Evolutionary conservation across 495 filamentous ascomycete genomes (phyloP).

Genomic region (Aspergillus sparsus): DNA sequence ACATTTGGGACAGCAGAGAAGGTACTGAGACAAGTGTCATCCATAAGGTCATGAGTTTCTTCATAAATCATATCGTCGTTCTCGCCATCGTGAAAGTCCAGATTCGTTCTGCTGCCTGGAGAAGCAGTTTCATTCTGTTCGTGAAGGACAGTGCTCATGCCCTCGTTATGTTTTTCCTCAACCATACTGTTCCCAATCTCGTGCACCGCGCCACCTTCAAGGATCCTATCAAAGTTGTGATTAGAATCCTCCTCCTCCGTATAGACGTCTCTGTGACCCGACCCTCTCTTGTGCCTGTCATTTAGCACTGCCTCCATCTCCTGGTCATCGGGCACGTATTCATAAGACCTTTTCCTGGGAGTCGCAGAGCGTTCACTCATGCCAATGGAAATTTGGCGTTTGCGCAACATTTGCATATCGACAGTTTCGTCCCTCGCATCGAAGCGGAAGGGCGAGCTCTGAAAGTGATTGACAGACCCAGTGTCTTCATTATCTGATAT

Average conservation of each 20-base stretch:
- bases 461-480: slow-evolving; percentile 25
- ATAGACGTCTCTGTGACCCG: slow-evolving; percentile 30
- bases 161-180: slow-evolving; percentile 46
- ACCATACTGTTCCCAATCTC: slow-evolving; percentile 39
- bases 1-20: slow-evolving; percentile 78
- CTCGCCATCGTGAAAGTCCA: slow-evolving; percentile 23
- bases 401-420: slow-evolving; percentile 32
- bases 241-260: slow-evolving; percentile 38
- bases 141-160: slow-evolving; percentile 47
- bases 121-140: slow-evolving; percentile 26
- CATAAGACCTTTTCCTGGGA: slow-evolving; percentile 43
- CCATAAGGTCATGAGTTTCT: slow-evolving; percentile 49
- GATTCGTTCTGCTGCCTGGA: slow-evolving; percentile 28
- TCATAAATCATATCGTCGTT: slow-evolving; percentile 29
- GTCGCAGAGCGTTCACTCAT: slow-evolving; percentile 29
- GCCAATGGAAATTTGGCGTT: slow-evolving; percentile 25
- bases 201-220: slow-evolving; percentile 21
- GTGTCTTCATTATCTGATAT: slow-evolving; percentile 24
- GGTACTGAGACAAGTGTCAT: slow-evolving; percentile 81
- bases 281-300: slow-evolving; percentile 38
- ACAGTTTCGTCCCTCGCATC: slow-evolving; percentile 38
- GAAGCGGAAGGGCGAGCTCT: slow-evolving; percentile 43
- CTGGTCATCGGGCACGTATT: slow-evolving; percentile 36
- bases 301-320: slow-evolving; percentile 27
- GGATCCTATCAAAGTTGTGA: slow-evolving; percentile 28